Evolutionary conservation across 1,284 basidiomycete species (phyloP).

Genomic region (Kwoniella shivajii): DNA sequence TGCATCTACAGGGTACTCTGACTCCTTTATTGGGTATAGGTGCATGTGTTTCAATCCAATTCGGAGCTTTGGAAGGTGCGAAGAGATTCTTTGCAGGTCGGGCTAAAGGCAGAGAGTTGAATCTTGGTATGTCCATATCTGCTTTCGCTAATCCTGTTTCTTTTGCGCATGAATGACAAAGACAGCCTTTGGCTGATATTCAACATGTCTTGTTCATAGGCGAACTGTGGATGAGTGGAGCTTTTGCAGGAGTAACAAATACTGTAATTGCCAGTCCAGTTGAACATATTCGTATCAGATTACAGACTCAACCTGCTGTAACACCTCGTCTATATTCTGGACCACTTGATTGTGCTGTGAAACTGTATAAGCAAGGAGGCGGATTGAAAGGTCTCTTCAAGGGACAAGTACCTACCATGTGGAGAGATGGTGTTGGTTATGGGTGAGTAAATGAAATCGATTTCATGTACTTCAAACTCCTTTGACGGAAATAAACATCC

Average conservation of each 20-base stretch:
- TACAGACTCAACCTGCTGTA: constrained; percentile 81
- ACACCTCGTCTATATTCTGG: constrained; percentile 72
- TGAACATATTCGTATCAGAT: constrained; percentile 93
- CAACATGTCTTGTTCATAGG: no score
- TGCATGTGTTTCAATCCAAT: constrained; percentile 88
- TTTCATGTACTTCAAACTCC: no score
- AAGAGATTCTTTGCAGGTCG: constrained; percentile 72
- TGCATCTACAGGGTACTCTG: constrained; percentile 81
- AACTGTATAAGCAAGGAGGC: constrained; percentile 71
- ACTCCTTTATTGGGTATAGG: constrained; percentile 90
- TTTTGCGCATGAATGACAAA: not conserved
- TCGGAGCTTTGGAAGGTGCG: constrained; percentile 84
- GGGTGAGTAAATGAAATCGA: constrained; percentile 58
- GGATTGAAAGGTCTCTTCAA: constrained; percentile 86
- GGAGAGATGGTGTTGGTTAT: constrained; percentile 82
- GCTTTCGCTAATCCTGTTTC: no score
- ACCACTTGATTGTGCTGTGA: constrained; percentile 79
- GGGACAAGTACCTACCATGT: constrained; percentile 86
- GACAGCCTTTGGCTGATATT: no score
- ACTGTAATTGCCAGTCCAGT: constrained; percentile 92
- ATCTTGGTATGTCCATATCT: constrained; percentile 27
- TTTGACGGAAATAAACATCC: no score
- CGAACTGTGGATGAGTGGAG: constrained; percentile 78
- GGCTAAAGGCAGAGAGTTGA: constrained; percentile 33
- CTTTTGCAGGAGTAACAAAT: constrained; percentile 85